These are phyloP conservation scores for Amanita exitialis DNA, from an alignment of 768 basidiomycete species.

Conservation along the genomic window DNA sequence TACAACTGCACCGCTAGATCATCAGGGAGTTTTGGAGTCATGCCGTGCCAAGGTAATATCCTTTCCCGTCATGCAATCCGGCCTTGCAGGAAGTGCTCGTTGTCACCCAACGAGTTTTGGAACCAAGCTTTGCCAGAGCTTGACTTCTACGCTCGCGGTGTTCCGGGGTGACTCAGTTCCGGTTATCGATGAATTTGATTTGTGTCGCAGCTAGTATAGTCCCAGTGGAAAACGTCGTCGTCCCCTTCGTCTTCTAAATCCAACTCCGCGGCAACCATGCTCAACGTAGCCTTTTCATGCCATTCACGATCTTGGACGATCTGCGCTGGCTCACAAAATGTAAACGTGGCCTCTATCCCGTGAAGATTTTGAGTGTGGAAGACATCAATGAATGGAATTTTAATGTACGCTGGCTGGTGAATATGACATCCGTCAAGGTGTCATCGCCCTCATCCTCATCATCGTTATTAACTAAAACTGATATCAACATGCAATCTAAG, in stretches of 20 bases:
- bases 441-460: background rate
- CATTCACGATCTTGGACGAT: background rate
- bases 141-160: background rate
- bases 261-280: background rate
- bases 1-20: background rate
- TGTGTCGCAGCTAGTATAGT: background rate
- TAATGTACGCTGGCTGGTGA: background rate
- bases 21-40: background rate
- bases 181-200: background rate
- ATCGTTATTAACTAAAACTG: background rate
- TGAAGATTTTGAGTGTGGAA: background rate
- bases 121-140: background rate
- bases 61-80: background rate
- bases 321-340: background rate
- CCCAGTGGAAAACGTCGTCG: too few species aligned
- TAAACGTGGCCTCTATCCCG: background rate
- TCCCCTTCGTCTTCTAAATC: background rate
- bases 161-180: background rate
- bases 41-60: background rate
- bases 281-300: background rate
- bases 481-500: background rate
- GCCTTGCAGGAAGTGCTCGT: constrained; percentile 3
- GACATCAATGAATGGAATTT: background rate
- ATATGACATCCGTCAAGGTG: background rate
- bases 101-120: constrained; percentile 6